phyloP scores from a whole-genome alignment of 257 asterid genomes.

The Schizonepeta tenuifolia region DNA sequence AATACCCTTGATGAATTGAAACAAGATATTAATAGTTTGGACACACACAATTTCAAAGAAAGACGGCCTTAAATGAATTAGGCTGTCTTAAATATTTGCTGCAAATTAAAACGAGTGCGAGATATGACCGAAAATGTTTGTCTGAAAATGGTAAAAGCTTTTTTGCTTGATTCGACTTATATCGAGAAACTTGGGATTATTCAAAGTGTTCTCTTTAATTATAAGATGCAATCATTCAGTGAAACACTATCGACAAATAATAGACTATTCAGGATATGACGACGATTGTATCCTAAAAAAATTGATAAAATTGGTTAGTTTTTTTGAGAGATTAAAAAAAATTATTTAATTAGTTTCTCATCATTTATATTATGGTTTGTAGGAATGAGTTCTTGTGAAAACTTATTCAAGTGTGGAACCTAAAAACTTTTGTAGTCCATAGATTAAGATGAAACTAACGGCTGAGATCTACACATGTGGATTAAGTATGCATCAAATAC shows the following conservation, averaged over 20 bases:
- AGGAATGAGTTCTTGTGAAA: too few relatives aligned
- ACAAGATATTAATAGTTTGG: constrained; percentile 16
- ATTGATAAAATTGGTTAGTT: not conserved
- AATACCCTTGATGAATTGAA: constrained; percentile 2
- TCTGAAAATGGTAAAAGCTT: constrained; percentile 20
- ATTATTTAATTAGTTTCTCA: too few relatives aligned
- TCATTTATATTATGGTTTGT: too few relatives aligned
- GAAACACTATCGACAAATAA: not conserved
- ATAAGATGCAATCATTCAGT: not conserved
- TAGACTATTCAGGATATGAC: not conserved
- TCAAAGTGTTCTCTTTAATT: constrained; percentile 12
- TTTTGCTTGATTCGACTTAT: not conserved
- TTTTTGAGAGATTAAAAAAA: too few relatives aligned
- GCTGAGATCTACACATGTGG: too few relatives aligned
- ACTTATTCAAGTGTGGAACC: too few relatives aligned
- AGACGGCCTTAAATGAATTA: not conserved
- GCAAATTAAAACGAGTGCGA: constrained; percentile 21
- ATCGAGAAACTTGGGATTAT: constrained; percentile 11
- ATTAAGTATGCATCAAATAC: too few relatives aligned
- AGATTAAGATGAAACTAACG: too few relatives aligned
- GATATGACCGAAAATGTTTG: constrained; percentile 18
- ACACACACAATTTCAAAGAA: constrained; percentile 3
- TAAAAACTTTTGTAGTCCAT: too few relatives aligned
- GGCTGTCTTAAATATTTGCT: constrained; percentile 26
- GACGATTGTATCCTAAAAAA: not conserved